Conservation (phyloP, 2,329 filamentous ascomycete species). For the Aureobasidium melanogenum region DNA sequence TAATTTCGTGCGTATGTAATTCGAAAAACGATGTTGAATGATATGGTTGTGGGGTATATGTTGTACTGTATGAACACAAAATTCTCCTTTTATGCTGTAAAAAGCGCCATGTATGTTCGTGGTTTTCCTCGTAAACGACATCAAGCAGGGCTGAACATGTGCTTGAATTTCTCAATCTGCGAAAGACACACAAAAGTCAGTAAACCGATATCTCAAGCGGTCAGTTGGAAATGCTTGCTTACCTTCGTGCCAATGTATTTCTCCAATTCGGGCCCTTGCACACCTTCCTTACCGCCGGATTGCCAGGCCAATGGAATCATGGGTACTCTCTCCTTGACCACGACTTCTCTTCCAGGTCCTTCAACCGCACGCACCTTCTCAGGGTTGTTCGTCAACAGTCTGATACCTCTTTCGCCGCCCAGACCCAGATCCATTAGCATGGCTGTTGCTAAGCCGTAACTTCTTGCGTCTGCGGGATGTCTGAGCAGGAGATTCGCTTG, state of each 20-base stretch:
- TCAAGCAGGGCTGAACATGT: conserved; percentile 33
- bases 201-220: background rate
- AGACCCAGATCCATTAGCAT: conserved; percentile 82
- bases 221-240: conserved; percentile 24
- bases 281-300: conserved; percentile 64
- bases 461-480: conserved; percentile 88
- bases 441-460: conserved; percentile 91
- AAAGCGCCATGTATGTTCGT: background rate
- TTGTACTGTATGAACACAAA: conserved; percentile 3
- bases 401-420: conserved; percentile 59
- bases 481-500: conserved; percentile 86
- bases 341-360: conserved; percentile 77
- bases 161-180: conserved; percentile 46
- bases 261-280: conserved; percentile 81
- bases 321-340: conserved; percentile 80
- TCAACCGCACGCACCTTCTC: conserved; percentile 95
- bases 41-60: background rate
- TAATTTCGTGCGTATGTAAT: too few relatives aligned
- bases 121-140: background rate
- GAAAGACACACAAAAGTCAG: conserved; percentile 14
- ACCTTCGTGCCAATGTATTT: conserved; percentile 95
- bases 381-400: conserved; percentile 89
- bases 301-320: conserved; percentile 97
- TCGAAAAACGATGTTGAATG: background rate
- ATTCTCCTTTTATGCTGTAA: background rate